phyloP scores from a whole-genome alignment of 441 rosid genomes.

The Populus tomentosa region DNA sequence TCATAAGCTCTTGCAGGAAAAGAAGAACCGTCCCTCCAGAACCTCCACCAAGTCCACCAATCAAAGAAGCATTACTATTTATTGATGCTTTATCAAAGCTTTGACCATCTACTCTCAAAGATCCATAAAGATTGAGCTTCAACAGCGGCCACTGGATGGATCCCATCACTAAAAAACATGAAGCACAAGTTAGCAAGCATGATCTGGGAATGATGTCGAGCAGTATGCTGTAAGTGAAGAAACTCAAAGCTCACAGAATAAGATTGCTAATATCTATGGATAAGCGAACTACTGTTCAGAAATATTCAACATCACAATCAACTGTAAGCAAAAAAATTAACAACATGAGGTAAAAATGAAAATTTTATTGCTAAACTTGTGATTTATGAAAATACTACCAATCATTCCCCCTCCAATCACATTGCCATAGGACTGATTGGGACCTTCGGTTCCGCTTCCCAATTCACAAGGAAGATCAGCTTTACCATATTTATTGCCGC shows the following conservation, averaged over 20 bases:
- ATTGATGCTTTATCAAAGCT: conserved; percentile 46
- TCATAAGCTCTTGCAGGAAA: conserved; percentile 78
- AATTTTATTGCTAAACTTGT: background rate
- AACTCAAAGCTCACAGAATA: conserved; percentile 8
- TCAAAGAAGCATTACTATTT: conserved; percentile 48
- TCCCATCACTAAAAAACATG: conserved; percentile 67
- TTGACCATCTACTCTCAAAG: conserved; percentile 87
- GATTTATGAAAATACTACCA: conserved; percentile 40
- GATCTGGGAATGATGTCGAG: background rate
- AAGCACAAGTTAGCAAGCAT: conserved; percentile 20
- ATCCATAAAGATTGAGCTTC: conserved; percentile 69
- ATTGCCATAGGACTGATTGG: conserved; percentile 58
- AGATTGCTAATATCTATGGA: background rate
- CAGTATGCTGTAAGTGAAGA: conserved; percentile 1
- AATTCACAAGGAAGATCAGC: conserved; percentile 94
- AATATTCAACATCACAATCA: background rate
- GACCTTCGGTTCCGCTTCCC: conserved; percentile 97
- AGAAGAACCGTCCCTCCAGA: conserved; percentile 98
- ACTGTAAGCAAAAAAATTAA: background rate
- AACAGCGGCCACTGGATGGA: conserved; percentile 84
- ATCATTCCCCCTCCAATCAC: conserved; percentile 96
- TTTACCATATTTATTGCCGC: conserved; percentile 85
- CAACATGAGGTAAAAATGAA: background rate
- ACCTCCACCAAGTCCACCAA: conserved; percentile 96
- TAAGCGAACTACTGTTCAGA: background rate